Conservation (phyloP, 2,329 filamentous ascomycete species). For the Hymenoscyphus repandus region DNA sequence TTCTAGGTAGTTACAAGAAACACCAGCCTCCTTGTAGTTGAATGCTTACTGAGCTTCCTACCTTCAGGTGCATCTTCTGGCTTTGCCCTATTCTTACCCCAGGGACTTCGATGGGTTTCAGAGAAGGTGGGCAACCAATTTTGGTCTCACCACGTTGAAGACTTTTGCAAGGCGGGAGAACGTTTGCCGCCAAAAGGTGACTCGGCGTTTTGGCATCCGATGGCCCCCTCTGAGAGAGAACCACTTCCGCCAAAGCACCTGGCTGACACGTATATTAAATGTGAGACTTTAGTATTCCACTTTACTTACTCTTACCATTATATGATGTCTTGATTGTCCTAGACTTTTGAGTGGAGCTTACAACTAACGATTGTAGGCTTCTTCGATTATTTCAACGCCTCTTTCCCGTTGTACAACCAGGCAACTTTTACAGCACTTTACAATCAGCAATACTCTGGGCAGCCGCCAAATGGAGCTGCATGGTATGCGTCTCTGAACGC, state of each 20-base stretch:
- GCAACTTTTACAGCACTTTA: constrained; percentile 15
- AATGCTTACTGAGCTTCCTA: constrained; percentile 8
- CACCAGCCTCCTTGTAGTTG: too few species aligned
- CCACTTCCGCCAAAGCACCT: constrained; percentile 16
- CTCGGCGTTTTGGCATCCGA: constrained; percentile 14
- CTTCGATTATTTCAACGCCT: too few species aligned
- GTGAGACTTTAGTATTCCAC: constrained; percentile 9
- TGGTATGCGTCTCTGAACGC: constrained; percentile 24
- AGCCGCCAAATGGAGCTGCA: constrained; percentile 12
- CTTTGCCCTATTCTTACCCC: constrained; percentile 21
- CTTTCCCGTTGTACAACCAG: background rate
- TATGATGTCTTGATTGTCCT: too few species aligned
- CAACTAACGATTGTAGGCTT: too few species aligned
- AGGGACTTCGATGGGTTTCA: constrained; percentile 19
- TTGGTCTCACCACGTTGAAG: constrained; percentile 4
- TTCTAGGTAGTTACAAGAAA: too few species aligned
- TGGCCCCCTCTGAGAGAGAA: constrained; percentile 8
- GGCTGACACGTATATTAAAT: constrained; percentile 13
- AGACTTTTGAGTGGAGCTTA: too few species aligned
- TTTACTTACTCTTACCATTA: background rate
- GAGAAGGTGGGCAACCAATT: constrained; percentile 11
- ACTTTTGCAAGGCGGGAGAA: constrained; percentile 6
- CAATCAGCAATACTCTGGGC: constrained; percentile 16
- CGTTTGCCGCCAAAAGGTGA: constrained; percentile 1
- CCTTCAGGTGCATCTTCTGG: constrained; percentile 18